Percentiles rank a stretch among this genome's conserved stretches.
phyloP scores from a whole-genome alignment of 1,139 yeast species.

The Yamadazyma pseudoaaseri region DNA sequence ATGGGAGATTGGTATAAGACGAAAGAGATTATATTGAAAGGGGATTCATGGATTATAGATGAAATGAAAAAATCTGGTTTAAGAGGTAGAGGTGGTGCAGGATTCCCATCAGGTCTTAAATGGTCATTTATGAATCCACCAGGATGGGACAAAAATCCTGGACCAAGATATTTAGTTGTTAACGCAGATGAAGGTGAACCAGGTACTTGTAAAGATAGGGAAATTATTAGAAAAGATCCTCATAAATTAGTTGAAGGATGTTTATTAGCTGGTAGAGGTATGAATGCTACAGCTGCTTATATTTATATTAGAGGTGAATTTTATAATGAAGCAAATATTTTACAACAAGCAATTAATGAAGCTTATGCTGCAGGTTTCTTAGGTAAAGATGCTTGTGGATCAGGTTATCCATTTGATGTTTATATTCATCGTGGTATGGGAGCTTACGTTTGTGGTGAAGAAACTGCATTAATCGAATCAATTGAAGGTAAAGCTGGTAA shows the following conservation, averaged over 20 bases:
- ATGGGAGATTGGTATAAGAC: slow-evolving; percentile 94
- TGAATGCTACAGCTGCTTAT: slow-evolving; percentile 92
- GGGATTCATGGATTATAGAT: slow-evolving; percentile 84
- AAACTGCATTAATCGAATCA: slow-evolving; percentile 83
- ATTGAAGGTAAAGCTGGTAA: slow-evolving; percentile 90
- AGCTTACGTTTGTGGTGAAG: slow-evolving; percentile 89
- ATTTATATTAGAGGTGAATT: slow-evolving; percentile 89
- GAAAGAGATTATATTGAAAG: slow-evolving; percentile 76
- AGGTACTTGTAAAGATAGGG: slow-evolving; percentile 90
- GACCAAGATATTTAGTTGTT: slow-evolving; percentile 83
- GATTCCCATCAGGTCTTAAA: slow-evolving; percentile 85
- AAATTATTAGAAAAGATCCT: slow-evolving; percentile 85
- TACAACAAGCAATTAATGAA: slow-evolving; percentile 81
- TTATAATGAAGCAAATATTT: slow-evolving; percentile 68
- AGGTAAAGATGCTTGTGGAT: slow-evolving; percentile 83
- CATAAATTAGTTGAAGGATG: slow-evolving; percentile 89
- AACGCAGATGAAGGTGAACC: slow-evolving; percentile 96
- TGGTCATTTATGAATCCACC: slow-evolving; percentile 96
- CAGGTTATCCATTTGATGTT: slow-evolving; percentile 80
- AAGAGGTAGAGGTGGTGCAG: slow-evolving; percentile 93
- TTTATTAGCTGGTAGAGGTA: slow-evolving; percentile 81
- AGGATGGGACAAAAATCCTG: slow-evolving; percentile 85
- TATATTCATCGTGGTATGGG: slow-evolving; percentile 90
- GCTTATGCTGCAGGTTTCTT: slow-evolving; percentile 77
- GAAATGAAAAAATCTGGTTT: slow-evolving; percentile 82